Evolutionary conservation across 2,329 filamentous ascomycete genomes (phyloP), one percentile per base, ranked within the genome.

Genomic region (Pyrenochaeta sp.): DNA sequence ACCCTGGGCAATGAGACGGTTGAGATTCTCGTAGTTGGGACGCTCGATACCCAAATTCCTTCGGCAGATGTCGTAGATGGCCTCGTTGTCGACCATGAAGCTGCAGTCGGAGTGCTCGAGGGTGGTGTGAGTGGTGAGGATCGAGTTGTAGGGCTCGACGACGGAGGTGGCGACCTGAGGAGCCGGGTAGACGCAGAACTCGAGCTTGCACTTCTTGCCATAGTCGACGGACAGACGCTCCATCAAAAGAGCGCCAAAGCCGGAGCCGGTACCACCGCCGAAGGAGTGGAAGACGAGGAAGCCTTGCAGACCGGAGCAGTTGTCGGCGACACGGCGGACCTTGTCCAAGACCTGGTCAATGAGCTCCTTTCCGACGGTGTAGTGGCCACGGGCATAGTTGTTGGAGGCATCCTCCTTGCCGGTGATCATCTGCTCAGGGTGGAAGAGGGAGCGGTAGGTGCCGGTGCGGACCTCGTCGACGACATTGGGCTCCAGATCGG

Each of bases 241-340:
- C 91, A 99, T 96, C 67, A 99, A 83, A 62, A 99, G 86, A 68
- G 94, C 94, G 79, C 94, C 94, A 77, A 99, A 99, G 72, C 94
- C 94, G 66, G 94, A 99, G 69, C 94, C 94, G 65, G 94, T 99
- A 81, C 94, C 94, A 78, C 94, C 94, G 79, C 94, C 94, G 74
- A 99, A 97, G 48, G 93, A 97, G 87, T 99, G 94, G 89, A 97
- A 97, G 72, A 99, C 92, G 61, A 97, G 84, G 88, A 99, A 99
- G 71, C 94, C 94, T 77, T 99, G 94, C 47, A 99, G 91, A 79
- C 92, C 93, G 65, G 89, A 88, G 78, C 94, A 99, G 85, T 94
- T 95, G 77, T 99, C 69, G 77, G 94, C 93, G 65, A 97, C 92
- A 66, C 90, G 90, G 76, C 94, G 90, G 61, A 99, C 89, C 85